phyloP scores from a whole-genome alignment of 2,329 filamentous ascomycete genomes.

The Fusarium sp. region DNA sequence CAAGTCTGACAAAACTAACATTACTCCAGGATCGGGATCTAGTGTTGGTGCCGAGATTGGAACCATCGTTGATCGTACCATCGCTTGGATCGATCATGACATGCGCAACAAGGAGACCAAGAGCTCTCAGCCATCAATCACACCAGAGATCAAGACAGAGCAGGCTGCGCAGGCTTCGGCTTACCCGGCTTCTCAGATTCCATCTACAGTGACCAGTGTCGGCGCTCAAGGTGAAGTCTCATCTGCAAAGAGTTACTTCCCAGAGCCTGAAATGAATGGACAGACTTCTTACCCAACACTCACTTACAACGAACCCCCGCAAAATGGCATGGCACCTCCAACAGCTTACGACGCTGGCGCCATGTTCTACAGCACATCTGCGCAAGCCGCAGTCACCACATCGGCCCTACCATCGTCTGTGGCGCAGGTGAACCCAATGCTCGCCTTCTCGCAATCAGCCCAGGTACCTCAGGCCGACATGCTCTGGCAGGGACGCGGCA shows the following conservation, averaged over 20 bases:
- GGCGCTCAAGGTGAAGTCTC: slow-evolving; percentile 33
- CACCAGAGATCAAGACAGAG: slow-evolving; percentile 54
- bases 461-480: slow-evolving; percentile 49
- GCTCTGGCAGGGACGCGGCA: slow-evolving; percentile 53
- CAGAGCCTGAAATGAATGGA: slow-evolving; percentile 41
- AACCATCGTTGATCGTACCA: slow-evolving; percentile 62
- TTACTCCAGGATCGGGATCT: slow-evolving; percentile 55
- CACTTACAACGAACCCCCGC: slow-evolving; percentile 46
- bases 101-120: slow-evolving; percentile 53
- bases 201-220: slow-evolving; percentile 21
- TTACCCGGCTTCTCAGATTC: slow-evolving; percentile 30
- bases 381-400: slow-evolving; percentile 38
- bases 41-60: slow-evolving; percentile 58
- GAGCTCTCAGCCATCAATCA: slow-evolving; percentile 22
- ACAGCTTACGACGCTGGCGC: slow-evolving; percentile 44
- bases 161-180: slow-evolving; percentile 39
- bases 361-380: slow-evolving; percentile 47
- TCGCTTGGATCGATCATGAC: slow-evolving; percentile 64
- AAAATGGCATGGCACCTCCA: slow-evolving; percentile 34
- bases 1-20: slow-evolving; percentile 28
- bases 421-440: slow-evolving; percentile 52
- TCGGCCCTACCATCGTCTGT: slow-evolving; percentile 38
- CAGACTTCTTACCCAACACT: slow-evolving; percentile 48
- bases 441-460: slow-evolving; percentile 54
- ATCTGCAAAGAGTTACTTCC: slow-evolving; percentile 48